Evolutionary conservation across 306 rosid genomes (phyloP).

Genomic region (Amphicarpaea edgeworthii): DNA sequence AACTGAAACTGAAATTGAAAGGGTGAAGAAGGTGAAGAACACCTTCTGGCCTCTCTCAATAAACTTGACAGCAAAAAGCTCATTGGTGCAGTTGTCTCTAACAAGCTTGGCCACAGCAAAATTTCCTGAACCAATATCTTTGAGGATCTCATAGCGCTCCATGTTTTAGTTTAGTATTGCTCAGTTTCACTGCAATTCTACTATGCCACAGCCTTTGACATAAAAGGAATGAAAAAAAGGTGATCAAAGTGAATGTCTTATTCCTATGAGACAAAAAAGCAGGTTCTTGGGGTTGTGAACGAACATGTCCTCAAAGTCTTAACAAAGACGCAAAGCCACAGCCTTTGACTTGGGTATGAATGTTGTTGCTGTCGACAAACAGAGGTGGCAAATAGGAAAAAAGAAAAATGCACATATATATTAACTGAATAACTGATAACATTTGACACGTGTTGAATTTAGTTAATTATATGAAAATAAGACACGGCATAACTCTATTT

Average conservation of each 20-base stretch:
- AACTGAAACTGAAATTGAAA: conserved; percentile 5
- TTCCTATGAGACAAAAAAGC: conserved; percentile 25
- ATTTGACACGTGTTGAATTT: conserved; percentile 10
- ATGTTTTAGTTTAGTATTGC: conserved; percentile 36
- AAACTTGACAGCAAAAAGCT: conserved; percentile 75
- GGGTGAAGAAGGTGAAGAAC: conserved; percentile 28
- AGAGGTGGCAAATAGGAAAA: conserved; percentile 14
- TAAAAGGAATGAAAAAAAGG: conserved; percentile 36
- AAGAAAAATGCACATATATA: neutral
- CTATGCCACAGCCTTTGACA: neutral
- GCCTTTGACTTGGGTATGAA: conserved; percentile 41
- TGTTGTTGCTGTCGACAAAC: neutral
- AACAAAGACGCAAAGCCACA: conserved; percentile 42
- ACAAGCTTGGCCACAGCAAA: conserved; percentile 81
- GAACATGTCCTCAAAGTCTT: conserved; percentile 39
- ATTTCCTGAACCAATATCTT: conserved; percentile 85
- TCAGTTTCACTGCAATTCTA: conserved; percentile 20
- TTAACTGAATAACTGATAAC: neutral
- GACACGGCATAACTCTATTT: neutral
- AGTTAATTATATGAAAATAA: neutral
- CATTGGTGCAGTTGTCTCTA: conserved; percentile 61
- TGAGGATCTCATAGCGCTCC: conserved; percentile 84
- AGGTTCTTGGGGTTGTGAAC: conserved; percentile 24
- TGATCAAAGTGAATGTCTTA: neutral
- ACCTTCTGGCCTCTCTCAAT: conserved; percentile 90